These are phyloP conservation scores for Nakaseomyces delphensis DNA, from an alignment of 1,139 yeast genomes.

Conservation along the genomic window DNA sequence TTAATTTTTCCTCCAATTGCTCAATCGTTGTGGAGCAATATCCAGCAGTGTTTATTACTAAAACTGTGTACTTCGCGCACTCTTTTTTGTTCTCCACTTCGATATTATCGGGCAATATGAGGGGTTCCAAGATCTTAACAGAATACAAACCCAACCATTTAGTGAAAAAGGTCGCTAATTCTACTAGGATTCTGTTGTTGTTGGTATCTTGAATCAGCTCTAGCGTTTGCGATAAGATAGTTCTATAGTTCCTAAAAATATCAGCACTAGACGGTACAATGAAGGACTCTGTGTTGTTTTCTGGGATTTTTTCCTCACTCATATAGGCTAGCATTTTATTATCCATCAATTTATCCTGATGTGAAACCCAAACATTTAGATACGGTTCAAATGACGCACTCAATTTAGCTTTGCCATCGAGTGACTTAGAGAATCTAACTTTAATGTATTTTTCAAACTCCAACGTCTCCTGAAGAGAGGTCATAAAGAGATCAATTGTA, in stretches of 20 bases:
- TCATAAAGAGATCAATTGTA: slow-evolving; percentile 48
- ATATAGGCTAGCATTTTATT: slow-evolving; percentile 55
- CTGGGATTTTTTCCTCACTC: slow-evolving; percentile 37
- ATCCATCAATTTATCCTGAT: slow-evolving; percentile 61
- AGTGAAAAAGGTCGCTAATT: slow-evolving; percentile 53
- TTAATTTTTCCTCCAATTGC: slow-evolving; percentile 64
- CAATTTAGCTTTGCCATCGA: slow-evolving; percentile 40
- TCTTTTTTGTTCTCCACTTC: slow-evolving; percentile 40
- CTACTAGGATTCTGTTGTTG: slow-evolving; percentile 21
- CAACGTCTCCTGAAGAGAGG: slow-evolving; percentile 51
- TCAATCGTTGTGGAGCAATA: slow-evolving; percentile 71
- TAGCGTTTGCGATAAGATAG: slow-evolving; percentile 63
- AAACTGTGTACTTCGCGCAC: slow-evolving; percentile 57
- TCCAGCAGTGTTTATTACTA: slow-evolving; percentile 81
- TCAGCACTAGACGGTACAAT: slow-evolving; percentile 83
- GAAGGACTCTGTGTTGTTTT: slow-evolving; percentile 40
- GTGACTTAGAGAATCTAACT: slow-evolving; percentile 39
- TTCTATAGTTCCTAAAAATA: slow-evolving; percentile 66
- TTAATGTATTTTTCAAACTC: slow-evolving; percentile 75
- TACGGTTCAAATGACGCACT: slow-evolving; percentile 81
- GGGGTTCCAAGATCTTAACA: slow-evolving; percentile 48
- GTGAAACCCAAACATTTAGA: slow-evolving; percentile 75
- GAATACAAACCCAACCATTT: slow-evolving; percentile 62
- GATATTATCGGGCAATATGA: slow-evolving; percentile 38
- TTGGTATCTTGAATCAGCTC: slow-evolving; percentile 40